Conservation (phyloP, 495 filamentous ascomycete genomes). For the Annulohypoxylon bovei region DNA sequence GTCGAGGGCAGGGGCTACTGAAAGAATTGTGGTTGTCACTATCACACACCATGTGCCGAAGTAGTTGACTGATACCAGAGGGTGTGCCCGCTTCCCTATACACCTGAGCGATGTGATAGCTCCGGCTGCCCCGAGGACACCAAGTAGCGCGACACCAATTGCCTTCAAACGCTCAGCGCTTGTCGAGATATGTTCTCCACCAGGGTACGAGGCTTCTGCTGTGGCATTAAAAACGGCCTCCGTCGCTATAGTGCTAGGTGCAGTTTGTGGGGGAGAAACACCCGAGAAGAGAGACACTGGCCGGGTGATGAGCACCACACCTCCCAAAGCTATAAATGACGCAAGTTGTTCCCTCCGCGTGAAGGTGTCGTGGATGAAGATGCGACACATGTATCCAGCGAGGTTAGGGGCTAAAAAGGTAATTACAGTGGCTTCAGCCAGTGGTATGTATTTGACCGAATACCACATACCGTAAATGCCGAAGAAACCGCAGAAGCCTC, state of each 20-base stretch:
- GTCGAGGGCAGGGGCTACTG: constrained; percentile 56
- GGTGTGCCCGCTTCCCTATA: constrained; percentile 86
- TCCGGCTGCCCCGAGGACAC: constrained; percentile 79
- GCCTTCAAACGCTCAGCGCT: constrained; percentile 73
- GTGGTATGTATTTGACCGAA: constrained; percentile 85
- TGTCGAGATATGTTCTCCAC: constrained; percentile 35
- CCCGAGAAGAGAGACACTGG: constrained; percentile 68
- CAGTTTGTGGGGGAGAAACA: constrained; percentile 4
- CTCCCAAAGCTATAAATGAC: constrained; percentile 76
- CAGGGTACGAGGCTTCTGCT: constrained; percentile 28
- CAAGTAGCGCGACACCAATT: constrained; percentile 77
- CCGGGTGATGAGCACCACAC: constrained; percentile 86
- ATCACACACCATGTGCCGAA: constrained; percentile 77
- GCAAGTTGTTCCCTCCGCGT: constrained; percentile 81
- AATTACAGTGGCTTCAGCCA: constrained; percentile 92
- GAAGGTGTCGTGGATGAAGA: constrained; percentile 80
- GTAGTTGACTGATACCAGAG: constrained; percentile 87
- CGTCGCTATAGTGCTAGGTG: constrained; percentile 30
- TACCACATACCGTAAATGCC: constrained; percentile 72
- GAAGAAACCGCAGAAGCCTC: constrained; percentile 83
- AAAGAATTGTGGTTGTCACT: constrained; percentile 69
- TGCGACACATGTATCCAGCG: constrained; percentile 82
- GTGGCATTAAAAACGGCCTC: constrained; percentile 41
- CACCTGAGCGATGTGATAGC: constrained; percentile 84
- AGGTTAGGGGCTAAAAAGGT: constrained; percentile 88